Conservation (phyloP, 1,284 basidiomycete species). For the Thecaphora thlaspeos region DNA sequence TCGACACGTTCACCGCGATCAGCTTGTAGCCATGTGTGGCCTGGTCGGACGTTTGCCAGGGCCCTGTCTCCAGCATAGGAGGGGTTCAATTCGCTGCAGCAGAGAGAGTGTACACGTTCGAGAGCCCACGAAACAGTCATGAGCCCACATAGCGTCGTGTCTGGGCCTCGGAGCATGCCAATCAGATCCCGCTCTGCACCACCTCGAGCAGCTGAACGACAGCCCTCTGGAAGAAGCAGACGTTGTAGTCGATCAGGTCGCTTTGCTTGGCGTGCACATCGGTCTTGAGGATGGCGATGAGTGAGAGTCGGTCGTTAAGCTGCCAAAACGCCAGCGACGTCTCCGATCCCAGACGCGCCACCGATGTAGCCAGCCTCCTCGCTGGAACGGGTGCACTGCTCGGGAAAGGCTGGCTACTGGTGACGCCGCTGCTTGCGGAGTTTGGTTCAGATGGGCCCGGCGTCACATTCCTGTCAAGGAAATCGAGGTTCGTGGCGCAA, state of each 20-base stretch:
- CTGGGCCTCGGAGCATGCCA: no score
- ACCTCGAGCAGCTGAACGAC: constrained; percentile 58
- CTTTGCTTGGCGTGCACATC: constrained; percentile 73
- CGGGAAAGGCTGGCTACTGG: not conserved
- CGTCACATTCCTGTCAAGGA: no score
- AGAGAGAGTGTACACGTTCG: no score
- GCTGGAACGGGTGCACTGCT: not conserved
- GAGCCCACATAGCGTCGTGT: no score
- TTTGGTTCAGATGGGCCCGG: not conserved
- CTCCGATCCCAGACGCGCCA: constrained; percentile 66
- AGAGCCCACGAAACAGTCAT: no score
- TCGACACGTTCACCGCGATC: no score
- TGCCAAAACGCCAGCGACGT: constrained; percentile 83
- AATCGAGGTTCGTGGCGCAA: no score
- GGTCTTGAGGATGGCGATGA: constrained; percentile 78
- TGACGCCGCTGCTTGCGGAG: not conserved
- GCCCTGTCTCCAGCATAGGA: no score
- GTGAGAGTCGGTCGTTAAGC: constrained; percentile 73
- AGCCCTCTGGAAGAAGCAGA: constrained; percentile 72
- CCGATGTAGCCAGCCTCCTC: constrained; percentile 49
- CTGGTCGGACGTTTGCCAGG: no score
- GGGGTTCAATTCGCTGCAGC: no score
- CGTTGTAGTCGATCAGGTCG: constrained; percentile 87
- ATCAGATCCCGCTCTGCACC: constrained; percentile 30
- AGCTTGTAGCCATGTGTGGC: no score